phyloP scores from a whole-genome alignment of 225 moss, liverwort and hornwort genomes.

The Bryum argenteum region DNA sequence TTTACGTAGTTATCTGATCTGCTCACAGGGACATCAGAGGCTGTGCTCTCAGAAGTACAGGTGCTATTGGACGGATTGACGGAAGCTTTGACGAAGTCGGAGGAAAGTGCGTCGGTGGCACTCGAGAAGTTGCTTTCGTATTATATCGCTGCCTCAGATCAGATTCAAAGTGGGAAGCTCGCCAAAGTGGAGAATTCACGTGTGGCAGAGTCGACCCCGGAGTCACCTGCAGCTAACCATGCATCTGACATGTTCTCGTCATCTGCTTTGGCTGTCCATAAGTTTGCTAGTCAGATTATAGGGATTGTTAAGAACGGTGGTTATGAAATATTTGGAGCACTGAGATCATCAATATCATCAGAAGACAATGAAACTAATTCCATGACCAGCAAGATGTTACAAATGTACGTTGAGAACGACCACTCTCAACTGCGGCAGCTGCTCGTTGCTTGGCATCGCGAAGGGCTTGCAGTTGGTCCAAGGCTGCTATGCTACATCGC shows the following conservation, averaged over 20 bases:
- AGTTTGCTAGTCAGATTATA: conserved; percentile 71
- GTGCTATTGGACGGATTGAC: conserved; percentile 69
- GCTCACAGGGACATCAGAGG: conserved; percentile 51
- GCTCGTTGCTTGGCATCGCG: conserved; percentile 82
- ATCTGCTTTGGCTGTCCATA: conserved; percentile 56
- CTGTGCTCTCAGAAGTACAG: conserved; percentile 63
- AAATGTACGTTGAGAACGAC: conserved; percentile 69
- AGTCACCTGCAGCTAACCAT: conserved; percentile 36
- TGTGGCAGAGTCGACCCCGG: conserved; percentile 40
- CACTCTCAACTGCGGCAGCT: conserved; percentile 79
- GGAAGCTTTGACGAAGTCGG: conserved; percentile 68
- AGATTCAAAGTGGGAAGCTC: conserved; percentile 60
- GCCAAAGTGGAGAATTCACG: conserved; percentile 44
- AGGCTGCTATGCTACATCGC: conserved; percentile 87
- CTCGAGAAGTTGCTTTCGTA: conserved; percentile 72
- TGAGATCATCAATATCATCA: conserved; percentile 57
- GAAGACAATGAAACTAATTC: conserved; percentile 66
- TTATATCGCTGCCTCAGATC: conserved; percentile 77
- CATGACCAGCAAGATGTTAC: conserved; percentile 70
- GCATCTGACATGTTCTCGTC: conserved; percentile 35
- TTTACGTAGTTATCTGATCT: neutral
- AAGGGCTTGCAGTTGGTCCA: conserved; percentile 84
- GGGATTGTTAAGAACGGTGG: conserved; percentile 80
- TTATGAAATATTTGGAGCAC: conserved; percentile 70
- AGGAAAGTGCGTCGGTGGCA: conserved; percentile 60